Evolutionary conservation across 108 stramenopile genomes (phyloP), one percentile per base, ranked within the genome.

Genomic region (Cyclotella kingstonii): DNA sequence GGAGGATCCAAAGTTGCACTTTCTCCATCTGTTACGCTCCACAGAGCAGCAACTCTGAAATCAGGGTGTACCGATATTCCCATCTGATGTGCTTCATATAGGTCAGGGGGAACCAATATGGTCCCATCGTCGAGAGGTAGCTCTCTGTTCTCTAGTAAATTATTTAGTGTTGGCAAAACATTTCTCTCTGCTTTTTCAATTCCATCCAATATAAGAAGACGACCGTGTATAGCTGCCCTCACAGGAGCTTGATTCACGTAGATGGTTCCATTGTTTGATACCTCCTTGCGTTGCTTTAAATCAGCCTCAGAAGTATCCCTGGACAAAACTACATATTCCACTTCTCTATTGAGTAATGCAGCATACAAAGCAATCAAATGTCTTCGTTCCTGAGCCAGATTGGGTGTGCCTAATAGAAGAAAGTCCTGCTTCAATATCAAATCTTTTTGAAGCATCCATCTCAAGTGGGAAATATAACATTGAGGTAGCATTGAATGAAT

Each of bases 381-480:
- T 28, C 94, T 73, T 27, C 57, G 79, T 71, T 73, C 70, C 68
- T 15, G 45, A 25, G 58, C 77, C 69, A 82, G 69, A 17, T 61
- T 63, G 4, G 90, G 87, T 38, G 80, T 57, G 19, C 89, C 89
- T n/a, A 93, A 27, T 21, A 95, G 58, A 0, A 87, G 65, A 46
- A 87, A 76, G 59, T 95, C 91, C 60, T 95, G 94, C 18, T 59
- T 41, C 34, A 93, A 52, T 5, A 68, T 31, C 10, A 76, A 58
- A 68, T 95, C 91, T 74, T 95, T 95, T 49, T 86, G 81, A 61
- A 84, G 54, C 88, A 95, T 88, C 91, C 91, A 95, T 39, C 77
- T 76, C 54, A 95, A 74, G 62, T 89, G 87, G 11, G 75, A 68
- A 6, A 76, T n/a, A 40, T 76, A 62, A 36, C 75, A 76, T 9